Evolutionary conservation across 2,329 filamentous ascomycete genomes (phyloP).

Genomic region (Exophiala viscosa): DNA sequence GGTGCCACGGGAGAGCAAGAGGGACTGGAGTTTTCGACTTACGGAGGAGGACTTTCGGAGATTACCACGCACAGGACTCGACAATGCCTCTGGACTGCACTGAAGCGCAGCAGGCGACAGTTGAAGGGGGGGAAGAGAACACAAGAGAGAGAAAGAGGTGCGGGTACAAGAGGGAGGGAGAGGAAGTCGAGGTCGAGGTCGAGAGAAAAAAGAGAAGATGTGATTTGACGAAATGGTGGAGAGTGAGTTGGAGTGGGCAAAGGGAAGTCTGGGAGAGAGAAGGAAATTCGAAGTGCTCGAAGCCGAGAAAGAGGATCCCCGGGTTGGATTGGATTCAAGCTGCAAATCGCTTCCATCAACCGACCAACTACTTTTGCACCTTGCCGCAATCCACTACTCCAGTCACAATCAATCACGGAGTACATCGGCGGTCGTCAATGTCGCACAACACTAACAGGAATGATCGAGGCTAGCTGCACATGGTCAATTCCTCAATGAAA

Average conservation of each 20-base stretch:
- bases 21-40: slow-evolving; percentile 14
- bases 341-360: not conserved
- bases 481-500: not conserved
- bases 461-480: not conserved
- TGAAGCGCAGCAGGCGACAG: not conserved
- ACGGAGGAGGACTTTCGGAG: slow-evolving; percentile 17
- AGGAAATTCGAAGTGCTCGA: slow-evolving; percentile 14
- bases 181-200: not conserved
- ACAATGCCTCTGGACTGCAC: not conserved
- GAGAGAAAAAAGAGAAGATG: not conserved
- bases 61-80: slow-evolving; percentile 3
- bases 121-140: not conserved
- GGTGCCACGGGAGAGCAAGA: slow-evolving; percentile 13
- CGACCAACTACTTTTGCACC: not conserved
- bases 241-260: slow-evolving; percentile 6
- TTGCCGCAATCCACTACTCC: not conserved
- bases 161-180: not conserved
- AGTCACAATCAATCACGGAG: not conserved
- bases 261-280: slow-evolving; percentile 16
- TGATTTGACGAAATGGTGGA: not conserved
- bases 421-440: not conserved
- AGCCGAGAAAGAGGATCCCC: not conserved
- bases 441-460: not conserved
- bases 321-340: not conserved
- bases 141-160: not conserved